Evolutionary conservation across 805 yeast genomes (phyloP).

Genomic region (Schizosaccharomyces lindneri): DNA sequence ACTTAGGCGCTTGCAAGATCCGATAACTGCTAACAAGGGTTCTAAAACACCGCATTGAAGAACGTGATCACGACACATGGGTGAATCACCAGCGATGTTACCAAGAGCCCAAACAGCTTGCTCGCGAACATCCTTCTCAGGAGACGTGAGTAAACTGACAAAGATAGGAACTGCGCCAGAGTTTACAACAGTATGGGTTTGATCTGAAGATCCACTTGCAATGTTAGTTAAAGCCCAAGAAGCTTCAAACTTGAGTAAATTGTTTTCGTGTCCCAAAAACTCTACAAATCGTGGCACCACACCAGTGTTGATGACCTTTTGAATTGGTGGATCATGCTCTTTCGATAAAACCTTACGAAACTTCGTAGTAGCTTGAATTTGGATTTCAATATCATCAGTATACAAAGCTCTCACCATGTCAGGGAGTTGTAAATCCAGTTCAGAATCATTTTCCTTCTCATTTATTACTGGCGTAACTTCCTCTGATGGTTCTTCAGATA

Average conservation of each 20-base stretch:
- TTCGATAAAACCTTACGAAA: slow-evolving; percentile 83
- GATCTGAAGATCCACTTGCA: slow-evolving; percentile 79
- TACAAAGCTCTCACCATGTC: slow-evolving; percentile 59
- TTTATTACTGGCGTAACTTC: slow-evolving; percentile 17
- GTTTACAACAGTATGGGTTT: slow-evolving; percentile 74
- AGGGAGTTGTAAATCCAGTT: slow-evolving; percentile 28
- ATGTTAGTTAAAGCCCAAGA: slow-evolving; percentile 98
- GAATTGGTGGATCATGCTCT: slow-evolving; percentile 91
- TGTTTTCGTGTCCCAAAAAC: slow-evolving; percentile 34
- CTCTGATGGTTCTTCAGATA: slow-evolving; percentile 15
- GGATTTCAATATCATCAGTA: slow-evolving; percentile 51
- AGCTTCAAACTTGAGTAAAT: slow-evolving; percentile 62
- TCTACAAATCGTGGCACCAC: slow-evolving; percentile 78
- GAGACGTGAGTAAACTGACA: slow-evolving; percentile 56
- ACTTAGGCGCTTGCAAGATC: slow-evolving; percentile 53
- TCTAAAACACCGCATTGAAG: slow-evolving; percentile 67
- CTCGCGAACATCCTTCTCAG: slow-evolving; percentile 77
- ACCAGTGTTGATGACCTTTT: slow-evolving; percentile 74
- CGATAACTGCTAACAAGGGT: slow-evolving; percentile 59
- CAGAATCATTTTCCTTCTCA: slow-evolving; percentile 19
- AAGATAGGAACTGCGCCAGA: slow-evolving; percentile 85
- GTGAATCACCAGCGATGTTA: slow-evolving; percentile 94
- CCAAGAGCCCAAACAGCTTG: slow-evolving; percentile 99
- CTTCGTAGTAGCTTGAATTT: slow-evolving; percentile 69
- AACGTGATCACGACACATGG: slow-evolving; percentile 73